Base-by-base conservation (phyloP, 108 stramenopile genomes). In the Skeletonema menzelii region DNA sequence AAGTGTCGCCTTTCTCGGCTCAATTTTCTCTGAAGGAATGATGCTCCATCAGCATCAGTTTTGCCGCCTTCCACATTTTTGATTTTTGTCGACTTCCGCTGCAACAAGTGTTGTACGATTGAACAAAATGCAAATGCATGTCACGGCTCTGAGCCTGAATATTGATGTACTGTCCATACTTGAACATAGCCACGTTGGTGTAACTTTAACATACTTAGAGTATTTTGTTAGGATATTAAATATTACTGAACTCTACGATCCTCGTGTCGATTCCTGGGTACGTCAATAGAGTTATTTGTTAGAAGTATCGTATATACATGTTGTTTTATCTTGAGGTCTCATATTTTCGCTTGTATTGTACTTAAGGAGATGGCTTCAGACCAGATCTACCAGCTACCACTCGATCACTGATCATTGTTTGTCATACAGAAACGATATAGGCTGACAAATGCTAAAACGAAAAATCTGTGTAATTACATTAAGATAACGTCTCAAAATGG, bases 71-170 rank as follows among this genome's bases (percentile, higher is more conserved):
- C 40, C 2, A 42, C 40, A 4, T 3, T 42, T 42, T 42, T 42
- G 40, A 42, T 42, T 15, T 93, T 91, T 67, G 90, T 94, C 17
- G 91, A 94, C 58, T 93, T 91, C 42, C 30, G 30, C 30, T 4
- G 30, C 30, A 30, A 30, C 30, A 30, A 3, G 30, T 30, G 30
- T 3, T 2, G 30, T 30, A 4, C 30, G 30, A 3, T 8, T 49
- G 20, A 8, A 8, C 20, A 8, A 20, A 49, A 49, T 49, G 20
- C 19, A 49, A n/a, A n/a, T n/a, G n/a, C n/a, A 40, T 40, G 38
- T 8, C 3, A 15, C 11, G 38, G 14, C 34, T 7, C 5, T 14
- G 2, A 40, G 14, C 38, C 13, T 15, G 14, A 15, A 15, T 15
- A 15, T 40, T 15, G 7, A 19, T 49, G 47, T 19, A 22, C 2